Evolutionary conservation across 345 rosid species (phyloP), one percentile per base, ranked within the genome.

Genomic region (Fremontodendron californicum): DNA sequence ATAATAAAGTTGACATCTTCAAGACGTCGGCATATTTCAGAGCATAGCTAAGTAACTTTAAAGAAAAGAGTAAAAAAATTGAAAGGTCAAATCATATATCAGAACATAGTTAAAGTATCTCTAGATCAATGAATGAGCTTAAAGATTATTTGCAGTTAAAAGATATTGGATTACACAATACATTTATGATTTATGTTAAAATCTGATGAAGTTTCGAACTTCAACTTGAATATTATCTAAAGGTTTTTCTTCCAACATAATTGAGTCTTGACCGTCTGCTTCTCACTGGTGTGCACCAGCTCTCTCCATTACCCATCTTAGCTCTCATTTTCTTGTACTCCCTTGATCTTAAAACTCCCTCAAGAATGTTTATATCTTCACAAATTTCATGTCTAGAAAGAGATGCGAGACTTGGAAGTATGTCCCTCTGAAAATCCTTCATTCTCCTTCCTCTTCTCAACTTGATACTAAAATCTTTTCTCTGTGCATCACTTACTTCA

Each of bases 391-490:
- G 91, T 57, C 90, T 86, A 37, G 97, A 87, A 54, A 93, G 94
- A 6, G 94, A 84, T 2, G 90, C 80, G 19, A 93, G 83, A 48
- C 84, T 74, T 0, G 96, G 97, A 71, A 93, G 84, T 79, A 93
- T 91, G 82, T 93, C 97, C 75, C 75, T 88, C 65, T 88, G 96
- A 69, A 93, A 93, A 82, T 93, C 93, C 83, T 93, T 93, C 90
- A 93, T 52, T 67, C 97, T 88, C 68, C 97, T 85, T 25, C 97
- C 97, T 75, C 97, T 84, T 84, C 90, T 91, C 82, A 88, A 74
- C 84, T 86, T 93, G 45, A 80, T 18, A 77, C 93, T 75, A 46
- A 84, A 78, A 77, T 91, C 90, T 80, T 88, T 89, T 52, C 76
- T 83, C 55, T 76, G 87, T 1, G 52, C 61, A 35, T 78, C 86